Conservation (phyloP, 768 basidiomycete genomes). For the Gelatoporia subvermispora region DNA sequence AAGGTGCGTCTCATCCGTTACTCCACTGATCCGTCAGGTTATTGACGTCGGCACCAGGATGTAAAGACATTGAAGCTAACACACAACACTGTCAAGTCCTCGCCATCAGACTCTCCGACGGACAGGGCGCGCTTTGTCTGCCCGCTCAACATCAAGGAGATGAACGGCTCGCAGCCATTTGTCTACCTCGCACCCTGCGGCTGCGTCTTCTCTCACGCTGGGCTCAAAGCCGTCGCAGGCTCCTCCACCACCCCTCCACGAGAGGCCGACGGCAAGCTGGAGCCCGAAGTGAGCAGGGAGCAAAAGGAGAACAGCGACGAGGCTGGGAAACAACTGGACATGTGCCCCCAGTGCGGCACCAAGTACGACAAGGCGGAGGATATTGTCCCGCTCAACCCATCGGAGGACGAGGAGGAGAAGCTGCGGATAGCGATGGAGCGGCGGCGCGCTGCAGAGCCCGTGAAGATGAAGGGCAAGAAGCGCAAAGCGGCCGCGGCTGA, state of each 20-base stretch:
- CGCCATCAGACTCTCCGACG: slow-evolving; percentile 34
- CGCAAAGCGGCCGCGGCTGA: slow-evolving; percentile 40
- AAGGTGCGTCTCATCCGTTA: slow-evolving; percentile 56
- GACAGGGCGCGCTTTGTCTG: slow-evolving; percentile 77
- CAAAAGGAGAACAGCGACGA: slow-evolving; percentile 19
- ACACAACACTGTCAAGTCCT: slow-evolving; percentile 45
- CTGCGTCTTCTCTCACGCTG: slow-evolving; percentile 86
- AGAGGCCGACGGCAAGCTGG: slow-evolving; percentile 19
- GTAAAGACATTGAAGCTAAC: slow-evolving; percentile 82
- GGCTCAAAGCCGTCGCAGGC: slow-evolving; percentile 56
- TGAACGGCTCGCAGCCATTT: slow-evolving; percentile 89
- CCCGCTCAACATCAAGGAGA: slow-evolving; percentile 88
- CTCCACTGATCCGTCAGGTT: background rate
- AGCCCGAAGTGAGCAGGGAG: slow-evolving; percentile 24
- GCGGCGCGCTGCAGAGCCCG: slow-evolving; percentile 51
- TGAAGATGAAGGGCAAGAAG: slow-evolving; percentile 55
- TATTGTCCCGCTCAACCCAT: slow-evolving; percentile 64
- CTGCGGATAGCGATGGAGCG: slow-evolving; percentile 54
- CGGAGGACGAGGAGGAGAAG: slow-evolving; percentile 55
- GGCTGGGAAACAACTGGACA: slow-evolving; percentile 36
- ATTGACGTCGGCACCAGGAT: slow-evolving; percentile 48
- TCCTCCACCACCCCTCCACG: slow-evolving; percentile 29
- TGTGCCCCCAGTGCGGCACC: slow-evolving; percentile 75
- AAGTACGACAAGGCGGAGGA: slow-evolving; percentile 59
- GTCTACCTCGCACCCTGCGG: slow-evolving; percentile 84